These are phyloP conservation scores for Escovopsis weberi DNA, from an alignment of 2,329 filamentous ascomycete genomes.

Conservation along the genomic window DNA sequence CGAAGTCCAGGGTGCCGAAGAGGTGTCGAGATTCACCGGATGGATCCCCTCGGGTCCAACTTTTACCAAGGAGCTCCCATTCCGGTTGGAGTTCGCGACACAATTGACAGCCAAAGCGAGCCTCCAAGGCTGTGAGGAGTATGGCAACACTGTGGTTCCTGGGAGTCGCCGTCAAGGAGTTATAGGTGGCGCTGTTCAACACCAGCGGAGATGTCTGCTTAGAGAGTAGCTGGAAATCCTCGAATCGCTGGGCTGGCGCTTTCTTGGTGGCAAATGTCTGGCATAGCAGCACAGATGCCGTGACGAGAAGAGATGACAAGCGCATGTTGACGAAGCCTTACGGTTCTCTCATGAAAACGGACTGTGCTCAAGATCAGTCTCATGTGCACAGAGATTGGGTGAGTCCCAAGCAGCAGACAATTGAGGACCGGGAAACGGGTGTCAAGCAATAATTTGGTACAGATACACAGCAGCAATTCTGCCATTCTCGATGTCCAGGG, in stretches of 20 bases:
- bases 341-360: slow-evolving; percentile 4
- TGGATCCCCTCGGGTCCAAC: slow-evolving; percentile 79
- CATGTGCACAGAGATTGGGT: background rate
- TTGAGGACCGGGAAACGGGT: too few species aligned
- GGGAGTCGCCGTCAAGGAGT: slow-evolving; percentile 57
- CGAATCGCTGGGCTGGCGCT: slow-evolving; percentile 49
- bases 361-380: background rate
- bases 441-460: too few species aligned
- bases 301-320: slow-evolving; percentile 47
- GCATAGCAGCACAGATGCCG: slow-evolving; percentile 46
- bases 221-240: slow-evolving; percentile 54
- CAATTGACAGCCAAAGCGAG: slow-evolving; percentile 69
- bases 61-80: slow-evolving; percentile 74
- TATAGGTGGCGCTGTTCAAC: slow-evolving; percentile 63
- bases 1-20: slow-evolving; percentile 78
- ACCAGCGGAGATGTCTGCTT: slow-evolving; percentile 54
- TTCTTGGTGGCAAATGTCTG: slow-evolving; percentile 51
- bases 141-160: slow-evolving; percentile 75
- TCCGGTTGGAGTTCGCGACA: slow-evolving; percentile 90
- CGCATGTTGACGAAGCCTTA: slow-evolving; percentile 42
- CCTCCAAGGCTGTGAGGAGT: slow-evolving; percentile 73
- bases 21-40: slow-evolving; percentile 56
- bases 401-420: too few species aligned
- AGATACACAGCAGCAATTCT: background rate
- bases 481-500: background rate